Evolutionary conservation across 768 basidiomycete species (phyloP).

Genomic region (Rhizopogon rudus): DNA sequence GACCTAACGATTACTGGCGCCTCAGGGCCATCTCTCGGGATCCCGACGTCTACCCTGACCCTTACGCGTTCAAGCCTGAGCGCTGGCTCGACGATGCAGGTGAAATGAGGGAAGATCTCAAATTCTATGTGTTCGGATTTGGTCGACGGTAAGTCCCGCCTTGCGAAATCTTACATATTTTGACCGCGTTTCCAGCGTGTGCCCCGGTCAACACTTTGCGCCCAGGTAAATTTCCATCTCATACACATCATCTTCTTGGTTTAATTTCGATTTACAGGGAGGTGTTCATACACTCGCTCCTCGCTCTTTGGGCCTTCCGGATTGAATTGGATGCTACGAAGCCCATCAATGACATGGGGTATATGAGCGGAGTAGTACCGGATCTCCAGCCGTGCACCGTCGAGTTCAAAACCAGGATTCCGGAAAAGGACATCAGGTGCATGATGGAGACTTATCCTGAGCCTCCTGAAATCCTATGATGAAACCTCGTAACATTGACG

Average conservation of each 20-base stretch:
- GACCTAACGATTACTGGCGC: neutral
- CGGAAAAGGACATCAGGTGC: constrained; percentile 3
- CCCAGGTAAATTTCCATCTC: constrained; percentile 22
- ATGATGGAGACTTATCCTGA: neutral
- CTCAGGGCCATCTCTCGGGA: constrained; percentile 32
- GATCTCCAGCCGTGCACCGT: constrained; percentile 44
- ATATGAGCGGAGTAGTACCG: constrained; percentile 25
- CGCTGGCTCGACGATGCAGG: constrained; percentile 22
- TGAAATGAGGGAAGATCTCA: constrained; percentile 39
- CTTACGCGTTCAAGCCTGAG: constrained; percentile 29
- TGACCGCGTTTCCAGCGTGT: constrained; percentile 34
- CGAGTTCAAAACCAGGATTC: constrained; percentile 41
- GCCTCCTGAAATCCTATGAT: neutral
- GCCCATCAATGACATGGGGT: constrained; percentile 53
- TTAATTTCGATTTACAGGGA: constrained; percentile 33
- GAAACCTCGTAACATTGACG: neutral
- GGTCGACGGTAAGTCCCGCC: constrained; percentile 28
- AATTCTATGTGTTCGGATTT: constrained; percentile 48
- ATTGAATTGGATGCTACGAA: constrained; percentile 39
- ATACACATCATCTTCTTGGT: neutral
- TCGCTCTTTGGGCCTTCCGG: constrained; percentile 58
- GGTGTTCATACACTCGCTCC: constrained; percentile 53
- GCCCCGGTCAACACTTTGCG: constrained; percentile 55
- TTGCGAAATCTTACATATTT: neutral
- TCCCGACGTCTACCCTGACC: constrained; percentile 31